Base-by-base conservation (phyloP, 345 rosid genomes). In the Eucalyptus shirleyi region DNA sequence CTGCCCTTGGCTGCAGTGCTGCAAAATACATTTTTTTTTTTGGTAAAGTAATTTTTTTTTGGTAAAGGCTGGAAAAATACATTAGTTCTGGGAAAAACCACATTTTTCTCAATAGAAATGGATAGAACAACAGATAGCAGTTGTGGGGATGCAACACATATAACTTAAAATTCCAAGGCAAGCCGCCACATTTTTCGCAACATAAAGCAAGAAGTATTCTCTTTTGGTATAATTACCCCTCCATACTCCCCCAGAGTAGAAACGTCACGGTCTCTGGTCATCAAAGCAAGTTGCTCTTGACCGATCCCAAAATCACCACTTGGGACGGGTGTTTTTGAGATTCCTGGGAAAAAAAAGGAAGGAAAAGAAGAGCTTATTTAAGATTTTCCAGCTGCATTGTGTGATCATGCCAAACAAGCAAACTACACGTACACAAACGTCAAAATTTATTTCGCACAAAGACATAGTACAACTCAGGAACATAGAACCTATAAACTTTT, bases 261-360 rank as follows among this genome's bases (percentile, higher is more conserved):
- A 90, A 94, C 47, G 90, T 95, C 91, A 85, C 92, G 96, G 94
- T 97, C 98, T 92, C 97, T 96, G 45, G 97, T 93, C 93, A 98
- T 91, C 55, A 93, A 89, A 85, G 92, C 93, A 90, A 98, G 98
- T 88, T 96, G 94, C 86, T 95, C 98, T 55, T 91, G 97, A 91
- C 94, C 95, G 92, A 98, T 93, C 59, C 87, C 92, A 93, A 94
- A 97, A 91, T 96, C 96, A 90, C 93, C 92, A 80, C 7, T 77
- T 50, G 94, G 93, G 45, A 60, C 69, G 37, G 95, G 90, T 59
- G 93, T 89, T 90, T 89, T 56, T 86, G 88, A 12, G 42, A 87
- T 72, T 87, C 96, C 98, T 96, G n/a, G n/a, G n/a, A n/a, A n/a
- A n/a, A n/a, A n/a, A n/a, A n/a, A n/a, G n/a, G n/a, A n/a, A n/a